Evolutionary conservation across 2,329 filamentous ascomycete species (phyloP).

Genomic region (Aspergillus novofumigatus): DNA sequence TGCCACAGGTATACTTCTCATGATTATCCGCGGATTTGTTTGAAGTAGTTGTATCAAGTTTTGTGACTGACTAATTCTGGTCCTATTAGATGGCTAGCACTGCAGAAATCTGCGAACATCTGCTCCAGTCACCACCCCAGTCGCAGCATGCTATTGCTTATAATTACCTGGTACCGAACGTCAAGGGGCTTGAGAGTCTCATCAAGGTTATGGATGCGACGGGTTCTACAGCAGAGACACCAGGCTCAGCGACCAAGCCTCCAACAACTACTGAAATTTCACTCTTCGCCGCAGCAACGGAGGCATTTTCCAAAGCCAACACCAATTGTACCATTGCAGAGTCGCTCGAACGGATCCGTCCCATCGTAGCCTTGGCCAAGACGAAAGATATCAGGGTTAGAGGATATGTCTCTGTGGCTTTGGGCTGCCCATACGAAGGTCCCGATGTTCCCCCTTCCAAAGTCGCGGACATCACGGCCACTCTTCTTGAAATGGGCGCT

Average conservation of each 20-base stretch:
- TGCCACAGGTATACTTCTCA: constrained; percentile 44
- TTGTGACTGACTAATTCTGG: neutral
- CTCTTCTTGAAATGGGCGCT: constrained; percentile 60
- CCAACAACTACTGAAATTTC: constrained; percentile 52
- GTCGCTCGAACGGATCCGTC: constrained; percentile 55
- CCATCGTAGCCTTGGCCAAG: constrained; percentile 55
- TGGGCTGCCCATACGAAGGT: constrained; percentile 64
- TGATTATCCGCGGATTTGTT: neutral
- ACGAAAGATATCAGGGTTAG: constrained; percentile 55
- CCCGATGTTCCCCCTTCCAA: constrained; percentile 56
- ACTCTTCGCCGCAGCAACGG: constrained; percentile 62
- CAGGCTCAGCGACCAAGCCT: constrained; percentile 23
- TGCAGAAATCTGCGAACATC: constrained; percentile 54
- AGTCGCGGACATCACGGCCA: constrained; percentile 59
- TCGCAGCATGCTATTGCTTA: constrained; percentile 54
- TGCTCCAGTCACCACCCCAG: constrained; percentile 49
- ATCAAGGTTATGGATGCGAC: constrained; percentile 49
- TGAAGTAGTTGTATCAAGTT: neutral
- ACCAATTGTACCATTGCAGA: constrained; percentile 63
- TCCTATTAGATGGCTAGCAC: constrained; percentile 59
- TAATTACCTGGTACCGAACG: constrained; percentile 63
- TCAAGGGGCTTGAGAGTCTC: constrained; percentile 58
- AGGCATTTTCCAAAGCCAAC: constrained; percentile 61
- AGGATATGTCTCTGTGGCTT: constrained; percentile 61
- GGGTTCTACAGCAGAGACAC: constrained; percentile 28